Base-by-base conservation (phyloP, 345 rosid genomes). In the Raphanus raphanistrum region DNA sequence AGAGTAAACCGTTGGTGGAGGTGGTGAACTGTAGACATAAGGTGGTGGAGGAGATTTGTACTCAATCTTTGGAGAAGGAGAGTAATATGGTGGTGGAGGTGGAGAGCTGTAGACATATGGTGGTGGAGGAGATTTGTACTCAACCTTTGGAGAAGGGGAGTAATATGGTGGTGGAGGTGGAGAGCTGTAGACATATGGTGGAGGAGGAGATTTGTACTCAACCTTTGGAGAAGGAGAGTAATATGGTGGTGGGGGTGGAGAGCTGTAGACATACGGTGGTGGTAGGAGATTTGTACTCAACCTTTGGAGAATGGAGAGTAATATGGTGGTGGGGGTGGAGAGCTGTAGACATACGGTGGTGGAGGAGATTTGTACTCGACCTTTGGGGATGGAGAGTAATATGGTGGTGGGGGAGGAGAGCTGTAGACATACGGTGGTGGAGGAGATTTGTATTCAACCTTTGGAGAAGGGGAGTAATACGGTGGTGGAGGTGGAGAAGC, bases 131-230 rank as follows among this genome's bases (percentile, higher is more conserved):
- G 67, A 63, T 35, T 63, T 63, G 28, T 63, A 63, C 0, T 63
- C 68, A 35, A 63, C 29, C 50, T 63, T 63, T 63, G 68, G 68
- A 4, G 50, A 63, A 35, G 50, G 68, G 35, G 68, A 63, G 29
- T 63, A 63, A 35, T 63, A 64, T 36, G 68, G 52, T 64, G 68
- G 68, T 36, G 68, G 68, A 2, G 68, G 68, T 35, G 68, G 68
- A 5, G 68, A 64, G 0, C 2, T 35, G 68, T 64, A 64, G 9
- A 64, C 68, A 36, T 35, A 64, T 0, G 52, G 54, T 36, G 52
- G 69, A 21, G 69, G 68, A 2, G 68, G 29, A 64, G 68, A 64
- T 36, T 64, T 64, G 16, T 64, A 64, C 9, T 65, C 58, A 0
- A 13, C 52, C 31, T 35, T 65, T 10, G 52, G 68, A 4, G 50